Evolutionary conservation across 1,139 yeast species (phyloP).

Genomic region (Maudiozyma humilis): DNA sequence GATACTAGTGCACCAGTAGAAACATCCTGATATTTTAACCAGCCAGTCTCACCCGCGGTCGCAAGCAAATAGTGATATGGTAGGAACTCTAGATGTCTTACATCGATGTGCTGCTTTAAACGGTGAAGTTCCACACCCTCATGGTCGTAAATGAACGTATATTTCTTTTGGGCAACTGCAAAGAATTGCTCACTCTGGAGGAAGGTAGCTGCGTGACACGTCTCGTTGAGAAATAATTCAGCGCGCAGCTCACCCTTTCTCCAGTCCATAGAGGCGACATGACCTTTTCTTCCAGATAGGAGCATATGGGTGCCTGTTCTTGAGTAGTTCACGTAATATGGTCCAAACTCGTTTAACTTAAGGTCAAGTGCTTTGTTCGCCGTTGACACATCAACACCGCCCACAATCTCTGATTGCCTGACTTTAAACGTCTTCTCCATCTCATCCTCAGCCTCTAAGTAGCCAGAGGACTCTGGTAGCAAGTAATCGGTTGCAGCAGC

Average conservation of each 20-base stretch:
- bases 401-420: conserved; percentile 67
- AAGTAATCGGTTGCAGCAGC: conserved; percentile 85
- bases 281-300: conserved; percentile 86
- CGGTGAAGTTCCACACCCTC: conserved; percentile 89
- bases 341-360: conserved; percentile 71
- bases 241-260: conserved; percentile 72
- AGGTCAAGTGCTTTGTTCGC: conserved; percentile 69
- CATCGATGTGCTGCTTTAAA: conserved; percentile 81
- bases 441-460: conserved; percentile 77
- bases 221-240: conserved; percentile 79
- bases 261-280: conserved; percentile 95
- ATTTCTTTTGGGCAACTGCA: conserved; percentile 95
- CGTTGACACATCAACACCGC: conserved; percentile 73
- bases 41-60: conserved; percentile 84
- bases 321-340: conserved; percentile 73
- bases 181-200: conserved; percentile 87
- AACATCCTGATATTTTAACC: conserved; percentile 86
- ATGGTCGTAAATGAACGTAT: conserved; percentile 85
- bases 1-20: conserved; percentile 83
- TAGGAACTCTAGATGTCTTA: conserved; percentile 72
- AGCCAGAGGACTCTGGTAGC: conserved; percentile 77
- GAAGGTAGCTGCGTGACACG: conserved; percentile 82
- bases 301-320: conserved; percentile 81
- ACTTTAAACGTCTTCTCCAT: conserved; percentile 89
- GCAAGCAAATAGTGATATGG: conserved; percentile 88